These are phyloP conservation scores for Phyllostachys edulis DNA, from an alignment of 176 grass and related monocot genomes.

Conservation along the genomic window DNA sequence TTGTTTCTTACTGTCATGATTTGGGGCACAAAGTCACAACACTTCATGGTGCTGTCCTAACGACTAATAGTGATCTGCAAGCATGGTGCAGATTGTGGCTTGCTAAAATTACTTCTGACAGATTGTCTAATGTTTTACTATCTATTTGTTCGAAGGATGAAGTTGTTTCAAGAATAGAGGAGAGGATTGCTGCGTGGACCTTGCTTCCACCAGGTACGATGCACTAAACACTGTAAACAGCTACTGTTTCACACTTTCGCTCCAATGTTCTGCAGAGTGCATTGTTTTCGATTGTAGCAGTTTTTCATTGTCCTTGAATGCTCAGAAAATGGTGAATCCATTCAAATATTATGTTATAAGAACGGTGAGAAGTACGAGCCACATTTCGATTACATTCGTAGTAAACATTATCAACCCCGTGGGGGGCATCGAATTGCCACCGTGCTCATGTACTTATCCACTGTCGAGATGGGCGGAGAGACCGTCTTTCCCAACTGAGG, in stretches of 20 bases:
- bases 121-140: background rate
- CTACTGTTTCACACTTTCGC: background rate
- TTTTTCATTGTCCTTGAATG: background rate
- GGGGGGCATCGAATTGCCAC: constrained; percentile 56
- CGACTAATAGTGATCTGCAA: background rate
- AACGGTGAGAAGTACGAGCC: constrained; percentile 58
- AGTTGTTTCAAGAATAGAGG: constrained; percentile 50
- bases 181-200: constrained; percentile 60
- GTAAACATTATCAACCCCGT: constrained; percentile 17
- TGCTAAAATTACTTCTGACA: background rate
- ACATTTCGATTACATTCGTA: constrained; percentile 57
- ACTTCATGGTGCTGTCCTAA: no score
- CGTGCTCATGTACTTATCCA: constrained; percentile 64
- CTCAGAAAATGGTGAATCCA: constrained; percentile 57
- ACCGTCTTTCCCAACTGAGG: constrained; percentile 49
- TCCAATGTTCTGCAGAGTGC: background rate
- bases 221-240: background rate
- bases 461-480: constrained; percentile 47
- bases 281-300: background rate
- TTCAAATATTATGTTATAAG: constrained; percentile 54
- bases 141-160: constrained; percentile 35
- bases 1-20: no score
- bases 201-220: constrained; percentile 54
- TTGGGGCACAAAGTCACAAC: no score
- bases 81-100: background rate